Evolutionary conservation across 257 asterid species (phyloP), one percentile per base, ranked within the genome.

Genomic region (Echium plantagineum): DNA sequence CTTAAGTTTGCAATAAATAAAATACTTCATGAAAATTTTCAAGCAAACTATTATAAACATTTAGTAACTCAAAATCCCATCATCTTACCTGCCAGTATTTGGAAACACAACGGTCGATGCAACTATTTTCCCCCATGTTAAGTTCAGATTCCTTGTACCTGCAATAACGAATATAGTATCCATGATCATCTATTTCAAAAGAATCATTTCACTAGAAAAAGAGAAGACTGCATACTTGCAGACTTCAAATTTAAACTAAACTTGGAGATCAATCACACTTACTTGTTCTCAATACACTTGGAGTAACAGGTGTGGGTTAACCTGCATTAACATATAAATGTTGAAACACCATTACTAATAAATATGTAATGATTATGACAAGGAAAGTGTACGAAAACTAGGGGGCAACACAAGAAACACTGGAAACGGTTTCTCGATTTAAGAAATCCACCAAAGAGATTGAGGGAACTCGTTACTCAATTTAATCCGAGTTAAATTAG

Each of bases 61-160:
- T 42, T 42, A 42, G 49, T 42, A 18, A 63, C 1, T 24, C 4
- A 5, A 51, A 58, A 61, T 22, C 17, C 61, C 67, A 58, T 15
- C 17, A 66, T 49, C 55, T 53, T 69, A 81, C 88, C 88, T 82
- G 88, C 83, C 94, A 83, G 73, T 90, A 90, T 62, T 90, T 90
- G 15, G 97, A 80, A 69, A 90, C 96, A 0, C 97, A 90, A 1
- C 89, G 86, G 64, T 86, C 97, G 66, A 90, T 86, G 80, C 97
- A 90, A 71, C 82, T 81, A 67, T 85, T 87, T 75, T 86, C 97
- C 31, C 90, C 95, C 93, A 86, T 86, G 83, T 86, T 86, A 60
- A 90, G 66, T 81, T 90, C 97, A 15, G 95, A 76, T 52, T 90
- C 95, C 71, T 90, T 90, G 70, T 86, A 86, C 82, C 97, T 86